Base-by-base conservation (phyloP, 352 stramenopile species). In the Globisporangium camurandrum region DNA sequence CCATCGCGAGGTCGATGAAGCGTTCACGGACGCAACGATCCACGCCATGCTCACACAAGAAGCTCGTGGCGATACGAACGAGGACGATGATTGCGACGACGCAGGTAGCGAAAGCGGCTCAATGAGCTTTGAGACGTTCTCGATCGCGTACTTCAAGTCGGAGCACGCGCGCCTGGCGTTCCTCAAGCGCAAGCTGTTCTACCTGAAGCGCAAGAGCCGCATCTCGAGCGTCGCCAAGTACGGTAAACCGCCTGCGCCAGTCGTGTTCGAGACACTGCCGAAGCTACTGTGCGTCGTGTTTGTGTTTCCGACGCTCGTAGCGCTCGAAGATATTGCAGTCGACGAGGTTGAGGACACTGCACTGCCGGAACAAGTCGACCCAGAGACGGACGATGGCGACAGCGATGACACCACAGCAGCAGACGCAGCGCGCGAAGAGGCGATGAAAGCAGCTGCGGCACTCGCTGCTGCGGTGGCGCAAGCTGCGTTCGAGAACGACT, bases 171-270 rank as follows among this genome's bases (percentile, higher is more conserved):
- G 75, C 2, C 50, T 71, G 19, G 59, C 50, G 17, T 85, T 84
- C 45, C 43, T 87, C 27, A 68, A 72, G 56, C 73, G 66, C 20
- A 80, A 80, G 50, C 49, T 82, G 2, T 71, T 67, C 33, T 66
- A 66, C 49, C 58, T 81, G 33, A 70, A 67, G 37, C 59, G 61
- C 28, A 67, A 64, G 26, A 68, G 49, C 24, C 61, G 68, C 42
- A 67, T 76, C 54, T 54, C 52, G 4, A 69, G 61, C 40, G 65
- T 83, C 10, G 58, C 57, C 17, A 58, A 53, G 33, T 79, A 71
- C 33, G 69, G 68, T 5, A 85, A 81, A 44, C 42, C 65, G 2
- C 66, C 75, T 20, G 54, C 49, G 5, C 75, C 75, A 26, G 37
- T 82, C 16, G 56, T 84, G 36, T 57, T 82, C 31, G 58, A 79